Evolutionary conservation across 1,284 basidiomycete species (phyloP), one percentile per base, ranked within the genome.

Genomic region (Cutaneotrichosporon sp.): DNA sequence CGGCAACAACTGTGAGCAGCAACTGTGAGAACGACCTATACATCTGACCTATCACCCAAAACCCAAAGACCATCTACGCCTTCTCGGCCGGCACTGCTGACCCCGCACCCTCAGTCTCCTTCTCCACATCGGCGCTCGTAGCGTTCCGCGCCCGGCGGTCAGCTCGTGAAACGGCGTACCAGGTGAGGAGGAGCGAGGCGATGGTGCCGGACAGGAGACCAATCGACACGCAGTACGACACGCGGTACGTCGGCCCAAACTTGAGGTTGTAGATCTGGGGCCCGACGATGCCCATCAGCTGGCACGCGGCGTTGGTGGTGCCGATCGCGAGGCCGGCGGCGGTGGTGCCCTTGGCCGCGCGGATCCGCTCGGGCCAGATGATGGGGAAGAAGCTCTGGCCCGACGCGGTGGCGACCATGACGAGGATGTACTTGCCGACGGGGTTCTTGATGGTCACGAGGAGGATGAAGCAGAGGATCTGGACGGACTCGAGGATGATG

Each of bases 301-400:
- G 59, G 54, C 43, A 45, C n/a, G 43, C 18, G 20, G 43, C 43
- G 43, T 45, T 45, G 10, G 43, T 62, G 14, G 36, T 20, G 7
- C 60, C 60, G 46, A 62, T 62, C 14, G 60, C 60, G 3, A 62
- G 43, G 7, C 56, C 60, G 2, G 56, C 60, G 2, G 43, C 52
- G 1, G 56, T 50, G 22, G 60, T 62, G 4, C 60, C 60, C 31
- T 36, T 45, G 4, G 56, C 52, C 0, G 60, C 60, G 2, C 60
- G 31, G 27, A 62, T 62, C 8, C 60, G 60, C 47, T 62, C 52
- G 4, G 60, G 60, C 60, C 60, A 58, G 33, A 62, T 33, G 46
- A 62, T 49, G 0, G 60, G 60, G 46, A 54, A 62, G 46, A 62
- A 58, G 22, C 45, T 50, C 46, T 62, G 60, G 2, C 51, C 36